Evolutionary conservation across 2,329 filamentous ascomycete genomes (phyloP).

Genomic region (Bipolaris bicolor): DNA sequence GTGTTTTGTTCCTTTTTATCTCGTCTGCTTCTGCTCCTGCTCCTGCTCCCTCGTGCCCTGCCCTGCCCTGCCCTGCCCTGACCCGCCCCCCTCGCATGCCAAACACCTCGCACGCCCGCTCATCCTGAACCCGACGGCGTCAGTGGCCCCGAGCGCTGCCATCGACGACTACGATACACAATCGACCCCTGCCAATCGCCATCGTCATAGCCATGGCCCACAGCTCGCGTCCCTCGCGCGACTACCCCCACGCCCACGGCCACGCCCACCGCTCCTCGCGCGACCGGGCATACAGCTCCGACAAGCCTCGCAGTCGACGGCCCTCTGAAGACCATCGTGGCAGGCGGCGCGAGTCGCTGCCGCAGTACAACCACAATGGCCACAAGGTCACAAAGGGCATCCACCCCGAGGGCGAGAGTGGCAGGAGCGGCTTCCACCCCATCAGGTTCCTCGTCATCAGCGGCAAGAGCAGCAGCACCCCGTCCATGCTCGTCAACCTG

Average conservation of each 20-base stretch:
- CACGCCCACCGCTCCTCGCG: conserved; percentile 19
- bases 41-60: conserved; percentile 1
- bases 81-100: conserved; percentile 16
- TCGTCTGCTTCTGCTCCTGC: neutral
- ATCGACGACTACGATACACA: neutral
- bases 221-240: conserved; percentile 23
- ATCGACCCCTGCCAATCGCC: neutral
- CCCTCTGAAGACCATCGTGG: conserved; percentile 12
- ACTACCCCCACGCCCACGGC: conserved; percentile 8
- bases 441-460: conserved; percentile 67
- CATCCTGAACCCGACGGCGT: conserved; percentile 16
- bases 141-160: conserved; percentile 5
- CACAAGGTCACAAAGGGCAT: conserved; percentile 53
- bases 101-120: conserved; percentile 18
- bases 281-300: conserved; percentile 30
- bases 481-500: conserved; percentile 70
- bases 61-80: neutral
- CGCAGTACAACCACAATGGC: conserved; percentile 53
- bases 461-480: conserved; percentile 66
- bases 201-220: conserved; percentile 23
- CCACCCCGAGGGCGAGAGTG: conserved; percentile 68
- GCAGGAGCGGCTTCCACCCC: conserved; percentile 69
- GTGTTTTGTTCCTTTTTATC: conserved; percentile 7
- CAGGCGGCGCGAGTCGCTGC: conserved; percentile 30
- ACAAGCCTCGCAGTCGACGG: conserved; percentile 30